Conservation (phyloP, 2,329 filamentous ascomycete species). For the Fusarium avenaceum region DNA sequence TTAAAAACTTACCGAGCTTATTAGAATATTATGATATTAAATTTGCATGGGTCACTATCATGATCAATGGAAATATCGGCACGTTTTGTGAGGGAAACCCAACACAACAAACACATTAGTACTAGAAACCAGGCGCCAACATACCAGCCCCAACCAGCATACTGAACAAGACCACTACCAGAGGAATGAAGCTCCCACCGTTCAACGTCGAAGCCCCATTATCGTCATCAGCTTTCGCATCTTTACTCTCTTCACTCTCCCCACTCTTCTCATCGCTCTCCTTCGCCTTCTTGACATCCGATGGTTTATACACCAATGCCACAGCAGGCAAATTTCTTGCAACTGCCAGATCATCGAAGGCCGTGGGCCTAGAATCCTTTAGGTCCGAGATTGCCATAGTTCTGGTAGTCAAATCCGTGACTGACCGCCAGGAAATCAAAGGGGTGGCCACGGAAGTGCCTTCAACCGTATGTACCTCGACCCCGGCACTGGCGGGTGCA, state of each 20-base stretch:
- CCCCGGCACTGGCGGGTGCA: neutral
- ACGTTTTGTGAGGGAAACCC: neutral
- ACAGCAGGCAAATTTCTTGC: slow-evolving; percentile 19
- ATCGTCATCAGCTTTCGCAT: neutral
- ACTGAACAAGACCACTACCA: neutral
- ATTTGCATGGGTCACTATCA: too few relatives aligned
- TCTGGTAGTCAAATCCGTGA: neutral
- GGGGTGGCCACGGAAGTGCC: neutral
- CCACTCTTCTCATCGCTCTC: neutral
- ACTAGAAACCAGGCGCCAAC: slow-evolving; percentile 12
- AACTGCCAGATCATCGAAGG: neutral
- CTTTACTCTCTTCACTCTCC: too few relatives aligned
- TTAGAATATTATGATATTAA: too few relatives aligned
- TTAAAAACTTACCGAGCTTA: too few relatives aligned
- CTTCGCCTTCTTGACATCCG: slow-evolving; percentile 3
- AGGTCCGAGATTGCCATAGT: neutral
- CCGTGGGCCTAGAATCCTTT: neutral
- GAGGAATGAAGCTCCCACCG: neutral
- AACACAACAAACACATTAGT: neutral
- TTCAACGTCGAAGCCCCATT: neutral
- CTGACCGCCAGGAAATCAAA: neutral
- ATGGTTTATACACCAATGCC: slow-evolving; percentile 26
- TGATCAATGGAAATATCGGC: too few relatives aligned
- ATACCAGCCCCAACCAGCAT: slow-evolving; percentile 34
- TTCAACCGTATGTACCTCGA: slow-evolving; percentile 7